Base-by-base conservation (phyloP, 495 filamentous ascomycete species). In the Neurospora sp. region DNA sequence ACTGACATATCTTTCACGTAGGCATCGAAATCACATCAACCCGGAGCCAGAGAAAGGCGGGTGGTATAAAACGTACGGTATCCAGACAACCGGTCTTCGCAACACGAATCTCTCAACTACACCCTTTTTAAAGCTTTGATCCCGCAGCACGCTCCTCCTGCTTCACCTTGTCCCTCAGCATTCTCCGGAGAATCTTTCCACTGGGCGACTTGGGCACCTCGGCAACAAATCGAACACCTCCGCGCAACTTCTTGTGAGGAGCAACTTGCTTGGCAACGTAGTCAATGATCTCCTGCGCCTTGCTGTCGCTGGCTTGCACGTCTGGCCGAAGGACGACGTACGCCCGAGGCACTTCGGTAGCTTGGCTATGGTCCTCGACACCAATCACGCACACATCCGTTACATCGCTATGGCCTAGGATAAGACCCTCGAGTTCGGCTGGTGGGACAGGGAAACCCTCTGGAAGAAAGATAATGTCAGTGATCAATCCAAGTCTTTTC, bases 381-480 rank as follows among this genome's bases (percentile, higher is more conserved):
- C 94, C 93, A 69, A 96, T 89, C 3, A 98, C 94, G 18, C 93
- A 94, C 1, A 90, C 92, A 78, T 98, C 95, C 22, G 90, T 87
- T 41, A 98, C 85, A n/a, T 90, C 86, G 35, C 85, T 83, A 79
- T 95, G 93, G 18, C 88, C 85, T 1, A 91, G 79, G 14, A 98
- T 83, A 14, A 93, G 75, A n/a, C 90, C 92, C 75, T 97, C 94
- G 6, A 97, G 85, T 79, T 98, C 94, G 4, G 94, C 93, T 1
- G 94, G 94, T 1, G 94, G 87, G 5, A 97, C 93, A 78, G 96
- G 94, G 84, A 95, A 94, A 14, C 93, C 94, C 75, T 93, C 84
- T 85, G 72, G 72, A 35, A 44, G 1, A 2, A 18, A 59, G 5
- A 66, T 14, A 31, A 42, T 14, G 35, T 59, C 40, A 31, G 48